A percentile compares a stretch with the other conserved stretches of the same genome.
Conservation (phyloP, 2,329 filamentous ascomycete species). For the Ceratocystis lukuohia region DNA sequence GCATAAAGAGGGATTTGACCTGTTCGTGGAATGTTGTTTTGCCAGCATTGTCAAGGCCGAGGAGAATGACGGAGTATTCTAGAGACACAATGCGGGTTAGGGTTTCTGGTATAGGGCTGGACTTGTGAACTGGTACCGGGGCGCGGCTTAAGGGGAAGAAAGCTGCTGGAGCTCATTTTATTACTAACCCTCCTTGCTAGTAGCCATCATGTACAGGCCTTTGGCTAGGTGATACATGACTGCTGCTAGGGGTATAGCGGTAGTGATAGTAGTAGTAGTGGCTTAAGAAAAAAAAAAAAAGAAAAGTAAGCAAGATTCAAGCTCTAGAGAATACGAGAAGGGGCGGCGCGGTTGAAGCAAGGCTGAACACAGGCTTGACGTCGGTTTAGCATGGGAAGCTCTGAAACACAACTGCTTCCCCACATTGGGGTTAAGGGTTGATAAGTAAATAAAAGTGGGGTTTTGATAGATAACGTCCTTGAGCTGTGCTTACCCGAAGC, state of each 20-base stretch:
- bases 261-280: not conserved
- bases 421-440: not conserved
- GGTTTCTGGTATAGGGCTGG: slow-evolving; percentile 2
- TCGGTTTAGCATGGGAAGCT: not conserved
- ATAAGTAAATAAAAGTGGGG: not conserved
- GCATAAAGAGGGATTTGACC: slow-evolving; percentile 76
- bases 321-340: not conserved
- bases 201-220: slow-evolving; percentile 85
- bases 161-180: not conserved
- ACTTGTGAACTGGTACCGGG: no score
- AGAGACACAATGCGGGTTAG: slow-evolving; percentile 18
- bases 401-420: not conserved
- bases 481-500: not conserved
- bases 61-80: slow-evolving; percentile 96
- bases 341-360: not conserved
- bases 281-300: not conserved
- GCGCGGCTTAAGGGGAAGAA: not conserved
- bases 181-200: slow-evolving; percentile 77
- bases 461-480: not conserved
- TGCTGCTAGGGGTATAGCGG: not conserved
- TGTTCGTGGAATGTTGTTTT: slow-evolving; percentile 97
- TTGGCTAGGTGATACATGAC: slow-evolving; percentile 92
- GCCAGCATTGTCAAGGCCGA: slow-evolving; percentile 94
- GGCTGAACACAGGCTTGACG: not conserved
- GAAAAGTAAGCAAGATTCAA: not conserved